Evolutionary conservation across 73 alveolate genomes (phyloP), one percentile per base, ranked within the genome.

Genomic region (Tetrahymena malaccensis): DNA sequence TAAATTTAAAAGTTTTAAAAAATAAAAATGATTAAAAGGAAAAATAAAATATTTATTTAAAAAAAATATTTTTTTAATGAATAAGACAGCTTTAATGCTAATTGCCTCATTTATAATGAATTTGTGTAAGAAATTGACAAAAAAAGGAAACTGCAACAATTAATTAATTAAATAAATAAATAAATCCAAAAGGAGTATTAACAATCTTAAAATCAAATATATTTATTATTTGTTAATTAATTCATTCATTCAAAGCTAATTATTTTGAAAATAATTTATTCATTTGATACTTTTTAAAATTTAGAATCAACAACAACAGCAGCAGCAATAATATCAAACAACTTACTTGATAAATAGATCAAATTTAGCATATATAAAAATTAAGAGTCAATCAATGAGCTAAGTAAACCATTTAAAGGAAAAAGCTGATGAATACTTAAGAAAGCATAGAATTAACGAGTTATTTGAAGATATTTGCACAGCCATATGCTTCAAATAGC

Each of bases 361-460:
- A 1, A 50, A 50, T 50, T 50, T 50, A 50, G 83, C 22, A 22
- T 70, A n/a, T 21, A 85, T 35, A 85, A 38, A 43, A 85, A 85
- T 38, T 85, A 50, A 50, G 37, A 85, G 34, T 7, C 35, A 35
- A 85, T 27, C 25, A 19, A 38, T 85, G 58, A 38, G 58, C 38
- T 85, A 85, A 50, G 94, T 95, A 93, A 95, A 95, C 84, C 93
- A 85, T 93, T 25, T 94, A 43, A 95, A 85, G 34, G 97, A 95
- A 95, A 95, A 95, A 85, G 96, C 98, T 40, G 98, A 96, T 96
- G 95, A 94, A 19, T 96, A 96, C 95, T 55, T 96, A 31, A 94
- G 97, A 95, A 70, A 96, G 27, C 96, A 96, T 95, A 96, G 98
- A 96, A 58, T 96, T 34, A 94, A 94, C 27, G 98, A 96, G 93